phyloP scores from a whole-genome alignment of 176 grass and related monocot species.

The Canna indica region DNA sequence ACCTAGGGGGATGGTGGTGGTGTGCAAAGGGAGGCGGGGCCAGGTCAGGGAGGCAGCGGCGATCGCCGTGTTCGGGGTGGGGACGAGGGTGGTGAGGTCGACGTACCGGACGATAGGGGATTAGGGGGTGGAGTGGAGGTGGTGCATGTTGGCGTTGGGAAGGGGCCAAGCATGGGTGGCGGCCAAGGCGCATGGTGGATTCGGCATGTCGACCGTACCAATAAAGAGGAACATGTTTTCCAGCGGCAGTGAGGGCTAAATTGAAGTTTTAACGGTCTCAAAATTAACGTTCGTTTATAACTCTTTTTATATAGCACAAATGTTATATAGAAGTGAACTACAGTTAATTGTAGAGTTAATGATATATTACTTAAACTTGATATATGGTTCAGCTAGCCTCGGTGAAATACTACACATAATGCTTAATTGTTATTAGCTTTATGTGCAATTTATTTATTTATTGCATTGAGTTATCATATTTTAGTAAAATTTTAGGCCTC shows the following conservation, averaged over 20 bases:
- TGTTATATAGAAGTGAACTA: no score
- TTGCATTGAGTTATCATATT: no score
- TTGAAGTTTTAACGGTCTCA: no score
- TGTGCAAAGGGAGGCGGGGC: conserved; percentile 23
- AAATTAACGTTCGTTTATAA: no score
- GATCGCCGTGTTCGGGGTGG: conserved; percentile 13
- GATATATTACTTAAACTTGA: no score
- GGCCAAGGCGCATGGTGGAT: conserved; percentile 39
- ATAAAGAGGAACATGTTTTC: conserved; percentile 60
- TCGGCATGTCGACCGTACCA: conserved; percentile 38
- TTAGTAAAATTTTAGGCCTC: no score
- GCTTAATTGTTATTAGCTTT: no score
- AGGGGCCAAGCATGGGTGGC: conserved; percentile 37
- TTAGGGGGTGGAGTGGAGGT: conserved; percentile 59
- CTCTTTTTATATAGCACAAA: no score
- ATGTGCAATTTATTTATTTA: no score
- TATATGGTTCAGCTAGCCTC: no score
- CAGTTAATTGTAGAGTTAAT: no score
- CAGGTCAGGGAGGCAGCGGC: neutral
- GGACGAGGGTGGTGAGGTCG: conserved; percentile 48
- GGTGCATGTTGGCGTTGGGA: conserved; percentile 59
- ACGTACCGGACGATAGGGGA: conserved; percentile 46
- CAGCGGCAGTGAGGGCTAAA: conserved; percentile 18
- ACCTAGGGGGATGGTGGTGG: conserved; percentile 49
- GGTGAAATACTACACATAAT: no score